These are phyloP conservation scores for Blastocystis sp. DNA, from an alignment of 352 stramenopile genomes.

Conservation along the genomic window DNA sequence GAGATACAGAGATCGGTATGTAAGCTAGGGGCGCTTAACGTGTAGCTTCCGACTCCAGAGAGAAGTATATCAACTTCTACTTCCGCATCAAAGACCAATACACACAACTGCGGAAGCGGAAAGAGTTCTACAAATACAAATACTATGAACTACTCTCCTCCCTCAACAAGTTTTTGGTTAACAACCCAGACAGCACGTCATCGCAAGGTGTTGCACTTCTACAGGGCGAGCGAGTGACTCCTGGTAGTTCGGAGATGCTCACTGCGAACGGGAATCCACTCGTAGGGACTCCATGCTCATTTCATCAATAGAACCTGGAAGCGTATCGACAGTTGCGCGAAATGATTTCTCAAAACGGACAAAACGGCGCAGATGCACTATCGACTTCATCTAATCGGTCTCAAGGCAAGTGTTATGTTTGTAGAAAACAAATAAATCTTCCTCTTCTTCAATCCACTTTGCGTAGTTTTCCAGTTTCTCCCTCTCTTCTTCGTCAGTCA, in stretches of 20 bases:
- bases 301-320: neutral
- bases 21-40: neutral
- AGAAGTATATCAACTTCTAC: neutral
- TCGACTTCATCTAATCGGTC: neutral
- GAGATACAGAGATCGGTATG: neutral
- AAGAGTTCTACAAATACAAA: neutral
- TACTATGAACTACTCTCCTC: neutral
- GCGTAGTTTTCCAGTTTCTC: conserved; percentile 54
- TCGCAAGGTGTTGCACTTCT: too few species aligned
- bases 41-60: neutral
- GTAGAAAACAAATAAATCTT: neutral
- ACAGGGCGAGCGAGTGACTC: neutral
- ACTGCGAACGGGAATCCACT: neutral
- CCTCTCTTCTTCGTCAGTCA: conserved; percentile 59
- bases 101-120: neutral
- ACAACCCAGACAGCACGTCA: too few species aligned
- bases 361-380: neutral
- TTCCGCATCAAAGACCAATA: neutral
- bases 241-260: neutral
- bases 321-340: neutral
- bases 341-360: neutral
- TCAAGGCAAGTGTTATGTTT: neutral
- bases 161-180: too few species aligned
- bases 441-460: conserved; percentile 44
- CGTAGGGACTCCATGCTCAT: neutral